Percentiles rank a stretch among this genome's conserved stretches.
Evolutionary conservation across 2,329 filamentous ascomycete genomes (phyloP).

Genomic region (Polytolypa hystricis): DNA sequence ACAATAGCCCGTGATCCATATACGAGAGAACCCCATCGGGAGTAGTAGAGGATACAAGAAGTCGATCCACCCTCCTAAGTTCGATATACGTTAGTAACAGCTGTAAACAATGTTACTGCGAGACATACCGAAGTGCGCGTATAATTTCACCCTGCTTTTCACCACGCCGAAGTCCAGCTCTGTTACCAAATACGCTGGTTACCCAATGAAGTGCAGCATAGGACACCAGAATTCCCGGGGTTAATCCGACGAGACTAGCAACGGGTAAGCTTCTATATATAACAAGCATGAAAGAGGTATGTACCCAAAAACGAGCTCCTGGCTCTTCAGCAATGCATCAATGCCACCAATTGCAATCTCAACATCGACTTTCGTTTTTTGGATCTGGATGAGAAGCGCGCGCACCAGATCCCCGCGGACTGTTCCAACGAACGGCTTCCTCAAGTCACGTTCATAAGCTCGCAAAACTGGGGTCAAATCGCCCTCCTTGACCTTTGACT

Average conservation of each 20-base stretch:
- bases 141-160: conserved; percentile 59
- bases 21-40: conserved; percentile 70
- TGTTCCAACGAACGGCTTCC: conserved; percentile 69
- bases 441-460: conserved; percentile 83
- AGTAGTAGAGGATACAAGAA: conserved; percentile 56
- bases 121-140: conserved; percentile 56
- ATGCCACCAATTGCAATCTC: conserved; percentile 95
- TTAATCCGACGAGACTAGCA: conserved; percentile 74
- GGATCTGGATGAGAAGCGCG: conserved; percentile 86
- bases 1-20: conserved; percentile 79
- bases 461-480: conserved; percentile 85
- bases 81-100: conserved; percentile 4
- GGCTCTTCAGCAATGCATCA: conserved; percentile 85
- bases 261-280: conserved; percentile 4
- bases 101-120: background rate
- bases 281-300: conserved; percentile 6
- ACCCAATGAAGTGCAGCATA: conserved; percentile 66
- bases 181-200: conserved; percentile 55
- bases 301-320: conserved; percentile 82
- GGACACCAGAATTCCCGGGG: conserved; percentile 80
- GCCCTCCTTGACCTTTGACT: conserved; percentile 72
- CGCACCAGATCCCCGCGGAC: conserved; percentile 78
- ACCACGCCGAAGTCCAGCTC: conserved; percentile 55
- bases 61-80: conserved; percentile 66
- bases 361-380: conserved; percentile 97